A percentile compares a stretch with the other conserved stretches of the same genome.
Conservation (phyloP, 176 grass and related monocot genomes). For the Raddia distichophylla region DNA sequence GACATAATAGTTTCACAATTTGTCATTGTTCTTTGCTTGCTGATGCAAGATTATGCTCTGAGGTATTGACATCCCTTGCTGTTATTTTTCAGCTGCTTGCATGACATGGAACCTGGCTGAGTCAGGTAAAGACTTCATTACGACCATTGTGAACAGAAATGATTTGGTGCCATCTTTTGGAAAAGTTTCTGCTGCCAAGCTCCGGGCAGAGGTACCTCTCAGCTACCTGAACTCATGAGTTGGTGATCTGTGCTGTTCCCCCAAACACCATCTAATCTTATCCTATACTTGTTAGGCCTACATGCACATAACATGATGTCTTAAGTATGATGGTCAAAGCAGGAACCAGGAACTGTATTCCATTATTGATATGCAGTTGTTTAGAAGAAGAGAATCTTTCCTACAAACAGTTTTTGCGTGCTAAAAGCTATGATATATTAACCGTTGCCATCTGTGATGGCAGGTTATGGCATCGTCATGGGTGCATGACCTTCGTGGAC, state of each 20-base stretch:
- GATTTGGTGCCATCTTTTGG: constrained; percentile 80
- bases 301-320: neutral
- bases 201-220: constrained; percentile 64
- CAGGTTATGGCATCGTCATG: constrained; percentile 79
- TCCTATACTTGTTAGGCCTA: too few species aligned
- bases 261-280: too few species aligned
- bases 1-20: neutral
- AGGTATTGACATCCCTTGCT: constrained; percentile 39
- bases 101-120: constrained; percentile 94
- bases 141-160: constrained; percentile 75
- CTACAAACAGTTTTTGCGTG: neutral
- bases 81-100: constrained; percentile 66
- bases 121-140: constrained; percentile 77
- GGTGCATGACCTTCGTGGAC: constrained; percentile 72
- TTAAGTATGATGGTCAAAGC: constrained; percentile 28
- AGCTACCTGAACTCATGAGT: constrained; percentile 5
- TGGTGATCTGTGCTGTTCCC: too few species aligned
- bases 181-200: constrained; percentile 53
- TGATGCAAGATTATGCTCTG: constrained; percentile 31
- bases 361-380: constrained; percentile 1
- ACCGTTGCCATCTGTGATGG: constrained; percentile 9
- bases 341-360: neutral
- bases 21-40: constrained; percentile 16
- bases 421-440: constrained; percentile 36
- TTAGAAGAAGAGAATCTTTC: neutral